These are phyloP conservation scores for Cytospora mali DNA, from an alignment of 2,329 filamentous ascomycete species.

Conservation along the genomic window DNA sequence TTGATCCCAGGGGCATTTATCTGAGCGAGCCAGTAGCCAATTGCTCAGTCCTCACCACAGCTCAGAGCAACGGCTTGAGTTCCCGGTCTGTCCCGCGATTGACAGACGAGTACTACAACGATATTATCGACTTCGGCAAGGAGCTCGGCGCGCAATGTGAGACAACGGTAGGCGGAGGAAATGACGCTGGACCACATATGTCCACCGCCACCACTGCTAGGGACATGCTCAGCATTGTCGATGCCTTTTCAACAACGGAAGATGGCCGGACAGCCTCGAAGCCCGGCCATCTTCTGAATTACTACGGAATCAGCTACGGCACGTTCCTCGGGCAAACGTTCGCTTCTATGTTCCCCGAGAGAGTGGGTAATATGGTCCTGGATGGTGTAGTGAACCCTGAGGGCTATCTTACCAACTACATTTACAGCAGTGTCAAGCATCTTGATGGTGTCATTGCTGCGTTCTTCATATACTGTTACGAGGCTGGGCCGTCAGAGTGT, in stretches of 20 bases:
- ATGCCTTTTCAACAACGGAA: constrained; percentile 20
- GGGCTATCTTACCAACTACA: constrained; percentile 40
- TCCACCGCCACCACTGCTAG: constrained; percentile 31
- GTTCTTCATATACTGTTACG: constrained; percentile 49
- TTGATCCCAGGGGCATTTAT: constrained; percentile 16
- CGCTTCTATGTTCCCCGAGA: constrained; percentile 43
- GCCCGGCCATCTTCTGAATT: constrained; percentile 38
- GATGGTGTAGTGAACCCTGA: constrained; percentile 49
- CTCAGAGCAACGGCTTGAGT: not conserved
- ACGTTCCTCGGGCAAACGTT: constrained; percentile 46
- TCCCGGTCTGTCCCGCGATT: not conserved
- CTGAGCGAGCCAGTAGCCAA: constrained; percentile 5
- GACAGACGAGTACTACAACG: constrained; percentile 1
- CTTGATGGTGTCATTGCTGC: constrained; percentile 45
- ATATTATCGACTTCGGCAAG: not conserved
- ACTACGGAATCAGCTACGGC: constrained; percentile 52
- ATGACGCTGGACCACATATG: constrained; percentile 25
- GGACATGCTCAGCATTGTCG: constrained; percentile 33
- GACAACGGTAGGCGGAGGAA: not conserved
- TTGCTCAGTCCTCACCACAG: constrained; percentile 9
- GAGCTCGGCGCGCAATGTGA: constrained; percentile 2
- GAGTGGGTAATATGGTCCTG: constrained; percentile 42
- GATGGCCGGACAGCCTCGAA: constrained; percentile 23
- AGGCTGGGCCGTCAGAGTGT: constrained; percentile 43
- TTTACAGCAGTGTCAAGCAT: constrained; percentile 45